phyloP scores from a whole-genome alignment of 495 filamentous ascomycete genomes.

The Aspergillus bridgeri region DNA sequence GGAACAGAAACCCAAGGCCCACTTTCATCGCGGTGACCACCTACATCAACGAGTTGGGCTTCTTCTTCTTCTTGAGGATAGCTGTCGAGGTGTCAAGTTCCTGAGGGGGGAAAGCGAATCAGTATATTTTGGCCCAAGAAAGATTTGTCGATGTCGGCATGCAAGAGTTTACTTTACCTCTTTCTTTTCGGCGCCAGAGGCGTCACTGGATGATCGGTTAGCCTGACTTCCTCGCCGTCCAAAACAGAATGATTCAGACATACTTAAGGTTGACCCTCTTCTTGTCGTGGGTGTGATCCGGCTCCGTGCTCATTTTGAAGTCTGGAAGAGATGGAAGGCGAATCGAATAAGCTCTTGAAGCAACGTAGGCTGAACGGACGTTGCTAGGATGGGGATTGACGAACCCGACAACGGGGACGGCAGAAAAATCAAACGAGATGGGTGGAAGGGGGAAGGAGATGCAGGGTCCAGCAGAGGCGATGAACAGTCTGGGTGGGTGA shows the following conservation, averaged over 20 bases:
- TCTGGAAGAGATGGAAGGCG: constrained; percentile 4
- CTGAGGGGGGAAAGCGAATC: constrained; percentile 41
- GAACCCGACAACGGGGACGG: constrained; percentile 14
- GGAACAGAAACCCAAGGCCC: neutral
- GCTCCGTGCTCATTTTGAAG: constrained; percentile 62
- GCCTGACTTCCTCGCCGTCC: constrained; percentile 17
- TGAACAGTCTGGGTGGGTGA: constrained; percentile 21
- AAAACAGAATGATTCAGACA: constrained; percentile 25
- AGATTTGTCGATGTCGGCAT: constrained; percentile 3
- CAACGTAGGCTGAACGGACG: constrained; percentile 19
- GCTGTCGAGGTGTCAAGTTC: constrained; percentile 92
- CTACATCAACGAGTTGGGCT: constrained; percentile 97
- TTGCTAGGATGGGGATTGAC: constrained; percentile 12
- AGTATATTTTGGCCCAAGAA: constrained; percentile 17
- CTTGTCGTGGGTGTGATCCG: constrained; percentile 70
- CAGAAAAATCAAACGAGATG: constrained; percentile 3
- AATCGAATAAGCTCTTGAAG: constrained; percentile 16
- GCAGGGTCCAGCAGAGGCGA: constrained; percentile 22
- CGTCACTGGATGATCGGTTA: constrained; percentile 61
- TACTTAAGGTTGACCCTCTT: constrained; percentile 92
- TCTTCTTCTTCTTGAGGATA: constrained; percentile 99
- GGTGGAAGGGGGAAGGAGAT: constrained; percentile 1
- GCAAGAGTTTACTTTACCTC: constrained; percentile 61
- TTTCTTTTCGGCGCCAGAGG: constrained; percentile 84
- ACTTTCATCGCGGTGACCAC: constrained; percentile 24